phyloP scores from a whole-genome alignment of 2,329 filamentous ascomycete genomes.

The Clonostachys byssicola region DNA sequence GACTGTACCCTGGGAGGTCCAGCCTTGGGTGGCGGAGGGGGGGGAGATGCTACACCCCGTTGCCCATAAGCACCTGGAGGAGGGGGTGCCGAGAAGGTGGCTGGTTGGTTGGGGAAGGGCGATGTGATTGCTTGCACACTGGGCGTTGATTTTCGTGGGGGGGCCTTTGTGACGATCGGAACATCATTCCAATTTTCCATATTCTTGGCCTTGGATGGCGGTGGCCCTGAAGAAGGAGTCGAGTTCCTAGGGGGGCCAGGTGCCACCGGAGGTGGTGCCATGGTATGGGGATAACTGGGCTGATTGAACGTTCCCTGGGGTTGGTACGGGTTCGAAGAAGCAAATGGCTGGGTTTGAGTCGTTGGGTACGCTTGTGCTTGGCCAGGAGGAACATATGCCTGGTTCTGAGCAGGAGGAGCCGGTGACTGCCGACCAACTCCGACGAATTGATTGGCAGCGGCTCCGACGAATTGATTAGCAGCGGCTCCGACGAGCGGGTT shows the following conservation, averaged over 20 bases:
- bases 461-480: too few relatives aligned
- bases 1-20: constrained; percentile 69
- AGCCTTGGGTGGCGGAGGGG: constrained; percentile 81
- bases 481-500: too few relatives aligned
- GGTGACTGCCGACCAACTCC: too few relatives aligned
- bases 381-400: constrained; percentile 10
- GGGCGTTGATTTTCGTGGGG: constrained; percentile 71
- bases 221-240: constrained; percentile 65
- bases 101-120: constrained; percentile 67
- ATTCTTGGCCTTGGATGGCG: constrained; percentile 67
- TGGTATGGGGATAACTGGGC: constrained; percentile 27
- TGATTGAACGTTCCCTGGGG: constrained; percentile 47
- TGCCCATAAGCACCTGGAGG: constrained; percentile 55
- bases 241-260: constrained; percentile 49
- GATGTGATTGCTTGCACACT: constrained; percentile 64
- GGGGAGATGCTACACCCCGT: constrained; percentile 63
- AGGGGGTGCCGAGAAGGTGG: constrained; percentile 46
- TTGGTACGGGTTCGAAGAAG: constrained; percentile 2
- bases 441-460: too few relatives aligned
- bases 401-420: constrained; percentile 28
- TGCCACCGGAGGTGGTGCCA: constrained; percentile 24
- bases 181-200: constrained; percentile 92
- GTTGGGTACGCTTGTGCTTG: constrained; percentile 14
- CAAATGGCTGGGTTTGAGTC: constrained; percentile 10
- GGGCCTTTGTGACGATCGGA: constrained; percentile 76